Base-by-base conservation (phyloP, 352 stramenopile species). In the Pythium guiyangense region DNA sequence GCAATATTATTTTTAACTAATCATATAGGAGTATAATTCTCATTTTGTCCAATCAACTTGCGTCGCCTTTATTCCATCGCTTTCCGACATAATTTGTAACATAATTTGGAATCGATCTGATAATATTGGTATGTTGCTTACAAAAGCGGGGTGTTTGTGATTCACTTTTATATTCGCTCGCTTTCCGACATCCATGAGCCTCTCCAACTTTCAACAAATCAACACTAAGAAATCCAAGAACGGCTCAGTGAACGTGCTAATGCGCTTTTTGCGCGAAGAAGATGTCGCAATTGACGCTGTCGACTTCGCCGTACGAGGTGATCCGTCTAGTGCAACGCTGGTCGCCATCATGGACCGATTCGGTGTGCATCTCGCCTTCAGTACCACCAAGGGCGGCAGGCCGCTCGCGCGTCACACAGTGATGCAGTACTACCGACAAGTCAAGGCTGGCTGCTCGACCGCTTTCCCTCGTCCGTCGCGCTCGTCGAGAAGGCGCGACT, bases 321-420 rank as follows among this genome's bases (percentile, higher is more conserved):
- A 71, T 27, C 10, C 34, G 4, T 45, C 43, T 47, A 51, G 45
- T 25, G 34, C 42, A n/a, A 58, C 42, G 2, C 37, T 71, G 1
- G 37, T 68, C 11, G 43, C 54, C 0, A 17, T 71, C 2, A 62
- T 69, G 60, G 65, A 72, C 25, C 42, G 51, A 3, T 72, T 72
- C 45, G 65, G 56, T 22, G 22, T 63, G 14, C 55, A 69, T 50
- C 46, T 69, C 15, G 60, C 59, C 6, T 50, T 66, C 31, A 43
- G n/a, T n/a, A n/a, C n/a, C n/a, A n/a, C n/a, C n/a, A 34, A 34
- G 29, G 8, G 29, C 29, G 29, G 29, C 29, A 8, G 8, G 8
- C 4, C 29, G 29, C 29, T 34, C 8, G 4, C 29, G 29, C 29
- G 29, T 8, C 35, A 42, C 4, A 42, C 14, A 15, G 35, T 42